A percentile compares a stretch with the other conserved stretches of the same genome.
phyloP scores from a whole-genome alignment of 2,329 filamentous ascomycete species.

The Anisogramma anomala region DNA sequence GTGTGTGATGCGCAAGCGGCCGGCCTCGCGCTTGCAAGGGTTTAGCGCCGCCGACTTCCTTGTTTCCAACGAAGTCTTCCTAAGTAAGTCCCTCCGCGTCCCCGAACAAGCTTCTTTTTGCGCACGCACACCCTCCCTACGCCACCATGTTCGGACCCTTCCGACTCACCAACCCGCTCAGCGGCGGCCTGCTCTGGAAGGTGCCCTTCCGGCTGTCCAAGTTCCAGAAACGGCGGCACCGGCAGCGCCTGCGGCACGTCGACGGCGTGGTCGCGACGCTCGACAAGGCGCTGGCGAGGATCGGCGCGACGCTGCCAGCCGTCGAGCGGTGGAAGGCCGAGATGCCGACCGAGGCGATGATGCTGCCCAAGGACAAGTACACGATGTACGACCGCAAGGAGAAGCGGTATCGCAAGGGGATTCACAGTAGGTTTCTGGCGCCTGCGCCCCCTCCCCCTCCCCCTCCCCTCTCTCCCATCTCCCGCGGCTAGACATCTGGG shows the following conservation, averaged over 20 bases:
- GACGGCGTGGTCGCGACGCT: slow-evolving; percentile 79
- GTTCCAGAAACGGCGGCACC: slow-evolving; percentile 81
- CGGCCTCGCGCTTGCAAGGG: no score
- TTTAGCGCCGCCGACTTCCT: no score
- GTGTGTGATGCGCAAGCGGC: no score
- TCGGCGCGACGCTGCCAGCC: slow-evolving; percentile 60
- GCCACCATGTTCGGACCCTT: slow-evolving; percentile 70
- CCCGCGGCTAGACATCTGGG: no score
- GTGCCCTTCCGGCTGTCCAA: slow-evolving; percentile 89
- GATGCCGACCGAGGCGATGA: slow-evolving; percentile 93
- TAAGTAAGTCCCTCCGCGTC: no score
- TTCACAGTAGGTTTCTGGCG: slow-evolving; percentile 73
- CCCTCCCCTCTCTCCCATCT: no score
- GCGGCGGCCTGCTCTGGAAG: slow-evolving; percentile 86
- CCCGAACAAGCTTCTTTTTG: no score
- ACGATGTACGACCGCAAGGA: slow-evolving; percentile 95
- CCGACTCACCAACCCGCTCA: slow-evolving; percentile 64
- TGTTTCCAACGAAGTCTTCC: background rate
- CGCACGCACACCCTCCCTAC: background rate
- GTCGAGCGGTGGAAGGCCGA: slow-evolving; percentile 86
- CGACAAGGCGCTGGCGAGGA: slow-evolving; percentile 62
- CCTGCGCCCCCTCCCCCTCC: no score
- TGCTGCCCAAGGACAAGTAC: slow-evolving; percentile 95
- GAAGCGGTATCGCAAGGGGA: slow-evolving; percentile 90
- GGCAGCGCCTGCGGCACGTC: slow-evolving; percentile 70